Evolutionary conservation across 2,329 filamentous ascomycete genomes (phyloP).

Genomic region (Ceratocystis diversiconidia): DNA sequence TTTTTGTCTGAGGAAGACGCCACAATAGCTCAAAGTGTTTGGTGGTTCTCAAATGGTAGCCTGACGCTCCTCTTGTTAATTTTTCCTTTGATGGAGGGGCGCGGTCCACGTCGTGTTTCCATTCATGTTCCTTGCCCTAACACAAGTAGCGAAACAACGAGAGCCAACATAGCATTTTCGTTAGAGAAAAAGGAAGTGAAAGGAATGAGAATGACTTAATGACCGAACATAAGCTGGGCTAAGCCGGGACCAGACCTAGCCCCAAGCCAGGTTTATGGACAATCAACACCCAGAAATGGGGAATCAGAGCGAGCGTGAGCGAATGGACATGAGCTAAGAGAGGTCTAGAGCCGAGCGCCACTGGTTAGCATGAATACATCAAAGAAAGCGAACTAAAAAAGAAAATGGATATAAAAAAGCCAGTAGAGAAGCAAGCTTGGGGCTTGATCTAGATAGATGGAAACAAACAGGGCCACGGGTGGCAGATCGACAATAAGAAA

Average conservation of each 20-base stretch:
- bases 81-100: background rate
- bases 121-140: background rate
- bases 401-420: background rate
- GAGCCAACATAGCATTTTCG: background rate
- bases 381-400: background rate
- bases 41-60: background rate
- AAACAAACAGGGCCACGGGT: background rate
- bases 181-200: background rate
- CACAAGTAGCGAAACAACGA: conserved; percentile 2
- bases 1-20: background rate
- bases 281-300: background rate
- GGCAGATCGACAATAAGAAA: background rate
- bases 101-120: background rate
- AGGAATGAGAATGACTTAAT: background rate
- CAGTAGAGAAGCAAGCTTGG: background rate
- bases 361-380: background rate
- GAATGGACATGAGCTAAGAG: no score
- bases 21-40: background rate
- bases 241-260: background rate
- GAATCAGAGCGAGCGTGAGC: background rate
- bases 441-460: background rate
- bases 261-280: background rate
- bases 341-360: background rate
- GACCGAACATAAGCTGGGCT: background rate
- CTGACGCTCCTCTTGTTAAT: background rate